Conservation (phyloP, 768 basidiomycete genomes). For the Hygrophorus russula region DNA sequence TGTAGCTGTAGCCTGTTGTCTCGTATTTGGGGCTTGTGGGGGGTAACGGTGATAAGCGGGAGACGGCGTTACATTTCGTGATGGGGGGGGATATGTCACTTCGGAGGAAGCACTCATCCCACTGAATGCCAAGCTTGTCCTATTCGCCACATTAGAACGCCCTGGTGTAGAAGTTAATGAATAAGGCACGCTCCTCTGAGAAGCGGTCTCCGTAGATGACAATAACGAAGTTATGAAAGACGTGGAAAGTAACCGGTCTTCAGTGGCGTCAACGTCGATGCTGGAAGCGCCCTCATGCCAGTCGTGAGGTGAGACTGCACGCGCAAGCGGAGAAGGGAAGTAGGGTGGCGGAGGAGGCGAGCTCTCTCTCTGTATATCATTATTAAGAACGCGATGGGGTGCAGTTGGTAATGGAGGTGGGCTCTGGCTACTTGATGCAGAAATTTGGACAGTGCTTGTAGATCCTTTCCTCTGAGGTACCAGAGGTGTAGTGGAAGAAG, state of each 20-base stretch:
- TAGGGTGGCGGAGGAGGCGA: conserved; percentile 4
- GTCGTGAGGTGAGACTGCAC: conserved; percentile 31
- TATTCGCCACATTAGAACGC: not conserved
- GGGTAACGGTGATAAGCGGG: conserved; percentile 5
- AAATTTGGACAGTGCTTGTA: conserved; percentile 2
- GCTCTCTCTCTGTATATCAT: too few relatives aligned
- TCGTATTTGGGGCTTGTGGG: not conserved
- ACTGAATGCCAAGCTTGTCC: conserved; percentile 10
- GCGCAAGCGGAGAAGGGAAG: conserved; percentile 9
- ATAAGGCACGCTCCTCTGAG: conserved; percentile 15
- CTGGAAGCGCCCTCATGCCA: conserved; percentile 55
- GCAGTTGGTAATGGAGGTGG: too few relatives aligned
- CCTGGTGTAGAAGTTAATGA: conserved; percentile 4
- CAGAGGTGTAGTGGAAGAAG: not conserved
- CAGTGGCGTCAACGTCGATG: conserved; percentile 43
- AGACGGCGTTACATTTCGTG: not conserved
- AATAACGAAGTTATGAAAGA: conserved; percentile 46
- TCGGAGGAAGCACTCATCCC: conserved; percentile 42
- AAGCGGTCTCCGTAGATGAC: conserved; percentile 1
- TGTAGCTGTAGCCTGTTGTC: conserved; percentile 7
- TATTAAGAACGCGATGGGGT: too few relatives aligned
- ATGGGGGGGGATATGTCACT: conserved; percentile 41
- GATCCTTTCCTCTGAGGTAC: not conserved
- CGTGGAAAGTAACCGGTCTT: conserved; percentile 47
- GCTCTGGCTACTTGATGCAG: too few relatives aligned